Conservation (phyloP, 2,329 filamentous ascomycete genomes). For the Neopestalotiopsis clavispora region DNA sequence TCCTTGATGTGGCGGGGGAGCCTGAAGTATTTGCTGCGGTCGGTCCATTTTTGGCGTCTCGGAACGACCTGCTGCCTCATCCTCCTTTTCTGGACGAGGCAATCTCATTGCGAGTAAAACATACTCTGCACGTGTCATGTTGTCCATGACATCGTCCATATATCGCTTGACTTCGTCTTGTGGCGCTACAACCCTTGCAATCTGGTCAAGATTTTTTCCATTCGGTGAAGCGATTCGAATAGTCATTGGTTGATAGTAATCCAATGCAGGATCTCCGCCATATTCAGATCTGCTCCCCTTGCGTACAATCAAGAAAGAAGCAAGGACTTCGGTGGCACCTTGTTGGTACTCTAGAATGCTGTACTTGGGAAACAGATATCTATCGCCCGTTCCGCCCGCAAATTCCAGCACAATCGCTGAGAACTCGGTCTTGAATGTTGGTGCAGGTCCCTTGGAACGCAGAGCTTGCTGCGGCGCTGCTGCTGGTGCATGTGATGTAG, state of each 20-base stretch:
- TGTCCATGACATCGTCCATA: slow-evolving; percentile 74
- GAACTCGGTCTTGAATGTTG: slow-evolving; percentile 60
- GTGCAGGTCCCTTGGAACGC: slow-evolving; percentile 64
- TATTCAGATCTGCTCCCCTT: slow-evolving; percentile 72
- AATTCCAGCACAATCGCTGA: slow-evolving; percentile 75
- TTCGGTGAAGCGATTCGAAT: slow-evolving; percentile 61
- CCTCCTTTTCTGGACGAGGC: slow-evolving; percentile 49
- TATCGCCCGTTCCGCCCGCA: slow-evolving; percentile 68
- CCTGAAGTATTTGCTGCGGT: slow-evolving; percentile 21
- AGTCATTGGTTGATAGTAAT: slow-evolving; percentile 79
- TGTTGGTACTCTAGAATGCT: slow-evolving; percentile 73
- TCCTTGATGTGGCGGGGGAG: slow-evolving; percentile 22
- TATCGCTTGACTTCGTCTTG: slow-evolving; percentile 67
- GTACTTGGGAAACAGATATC: slow-evolving; percentile 79
- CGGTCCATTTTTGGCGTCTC: slow-evolving; percentile 33
- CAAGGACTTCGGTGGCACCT: slow-evolving; percentile 65
- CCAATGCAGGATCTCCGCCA: slow-evolving; percentile 64
- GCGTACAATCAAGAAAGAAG: slow-evolving; percentile 78
- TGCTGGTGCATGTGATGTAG: slow-evolving; percentile 26
- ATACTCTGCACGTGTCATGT: slow-evolving; percentile 71
- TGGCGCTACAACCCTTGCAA: slow-evolving; percentile 66
- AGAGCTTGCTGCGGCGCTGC: slow-evolving; percentile 54
- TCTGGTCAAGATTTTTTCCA: slow-evolving; percentile 63
- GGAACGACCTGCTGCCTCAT: slow-evolving; percentile 35
- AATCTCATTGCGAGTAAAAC: slow-evolving; percentile 70